These are phyloP conservation scores for Exophiala sideris DNA, from an alignment of 2,329 filamentous ascomycete genomes.

Conservation along the genomic window DNA sequence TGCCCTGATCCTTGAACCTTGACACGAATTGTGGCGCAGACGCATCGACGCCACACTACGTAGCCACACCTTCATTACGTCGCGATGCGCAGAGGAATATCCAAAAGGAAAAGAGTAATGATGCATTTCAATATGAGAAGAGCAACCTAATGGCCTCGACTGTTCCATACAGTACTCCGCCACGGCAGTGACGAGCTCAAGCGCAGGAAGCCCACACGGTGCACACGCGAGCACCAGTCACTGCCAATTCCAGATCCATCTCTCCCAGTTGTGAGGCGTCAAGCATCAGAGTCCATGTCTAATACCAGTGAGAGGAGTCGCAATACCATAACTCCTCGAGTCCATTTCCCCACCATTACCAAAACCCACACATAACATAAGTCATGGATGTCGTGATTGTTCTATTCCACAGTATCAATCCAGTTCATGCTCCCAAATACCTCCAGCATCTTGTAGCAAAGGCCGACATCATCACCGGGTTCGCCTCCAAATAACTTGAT, in stretches of 20 bases:
- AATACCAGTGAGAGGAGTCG: conserved; percentile 17
- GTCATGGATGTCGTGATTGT: background rate
- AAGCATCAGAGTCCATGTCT: conserved; percentile 16
- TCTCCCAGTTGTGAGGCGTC: conserved; percentile 21
- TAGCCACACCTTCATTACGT: background rate
- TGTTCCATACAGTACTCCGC: too few species aligned
- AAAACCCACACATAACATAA: background rate
- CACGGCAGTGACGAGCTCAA: conserved; percentile 21
- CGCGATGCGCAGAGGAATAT: background rate
- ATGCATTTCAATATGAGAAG: conserved; percentile 1
- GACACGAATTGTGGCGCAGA: too few species aligned
- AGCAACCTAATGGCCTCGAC: conserved; percentile 11
- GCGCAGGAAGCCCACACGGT: conserved; percentile 3
- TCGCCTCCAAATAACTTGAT: conserved; percentile 35
- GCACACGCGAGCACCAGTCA: conserved; percentile 21
- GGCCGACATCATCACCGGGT: conserved; percentile 28
- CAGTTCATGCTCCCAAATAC: conserved; percentile 50
- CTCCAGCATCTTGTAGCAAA: conserved; percentile 50
- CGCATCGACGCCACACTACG: too few species aligned
- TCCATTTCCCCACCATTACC: background rate
- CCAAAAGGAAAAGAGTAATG: background rate
- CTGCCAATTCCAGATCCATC: conserved; percentile 8
- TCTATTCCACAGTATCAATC: conserved; percentile 34
- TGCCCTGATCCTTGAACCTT: too few species aligned
- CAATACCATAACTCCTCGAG: background rate